Percentiles rank a stretch among this genome's conserved stretches.
Evolutionary conservation across 495 filamentous ascomycete genomes (phyloP).

Genomic region (Hypomontagnella monticulosa): DNA sequence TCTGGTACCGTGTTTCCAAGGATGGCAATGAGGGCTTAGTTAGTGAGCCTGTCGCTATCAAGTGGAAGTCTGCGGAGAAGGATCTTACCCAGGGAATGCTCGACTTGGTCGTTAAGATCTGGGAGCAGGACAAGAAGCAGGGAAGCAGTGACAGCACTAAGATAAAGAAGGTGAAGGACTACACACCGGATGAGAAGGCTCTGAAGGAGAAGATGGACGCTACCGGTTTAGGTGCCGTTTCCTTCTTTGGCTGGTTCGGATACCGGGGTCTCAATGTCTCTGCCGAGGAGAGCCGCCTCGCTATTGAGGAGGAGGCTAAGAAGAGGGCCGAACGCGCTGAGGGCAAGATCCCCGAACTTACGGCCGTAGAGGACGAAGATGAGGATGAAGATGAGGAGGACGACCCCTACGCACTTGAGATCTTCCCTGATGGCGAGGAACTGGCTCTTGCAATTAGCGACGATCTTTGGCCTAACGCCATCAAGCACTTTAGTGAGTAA

Average conservation of each 20-base stretch:
- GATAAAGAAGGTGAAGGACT: constrained; percentile 52
- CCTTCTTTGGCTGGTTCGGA: constrained; percentile 91
- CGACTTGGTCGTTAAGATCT: constrained; percentile 72
- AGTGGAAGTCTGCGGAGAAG: constrained; percentile 81
- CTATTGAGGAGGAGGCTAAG: constrained; percentile 67
- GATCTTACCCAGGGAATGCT: constrained; percentile 86
- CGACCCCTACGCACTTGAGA: constrained; percentile 68
- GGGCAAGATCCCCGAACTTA: constrained; percentile 62
- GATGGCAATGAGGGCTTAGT: constrained; percentile 78
- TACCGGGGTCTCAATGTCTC: constrained; percentile 72
- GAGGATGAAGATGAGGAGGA: constrained; percentile 64
- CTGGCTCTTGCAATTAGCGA: constrained; percentile 82
- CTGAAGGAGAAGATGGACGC: constrained; percentile 64
- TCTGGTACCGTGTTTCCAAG: constrained; percentile 77
- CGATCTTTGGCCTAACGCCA: constrained; percentile 85
- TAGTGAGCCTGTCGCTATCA: constrained; percentile 83
- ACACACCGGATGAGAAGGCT: constrained; percentile 60
- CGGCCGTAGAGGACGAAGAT: constrained; percentile 59
- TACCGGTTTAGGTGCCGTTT: constrained; percentile 66
- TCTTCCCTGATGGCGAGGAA: constrained; percentile 83
- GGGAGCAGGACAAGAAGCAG: constrained; percentile 66
- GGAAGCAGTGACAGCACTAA: constrained; percentile 53
- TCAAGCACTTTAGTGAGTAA: constrained; percentile 88
- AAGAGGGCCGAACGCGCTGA: constrained; percentile 63
- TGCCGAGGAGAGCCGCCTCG: constrained; percentile 72